Conservation (phyloP, 306 rosid species). For the Cercis canadensis region DNA sequence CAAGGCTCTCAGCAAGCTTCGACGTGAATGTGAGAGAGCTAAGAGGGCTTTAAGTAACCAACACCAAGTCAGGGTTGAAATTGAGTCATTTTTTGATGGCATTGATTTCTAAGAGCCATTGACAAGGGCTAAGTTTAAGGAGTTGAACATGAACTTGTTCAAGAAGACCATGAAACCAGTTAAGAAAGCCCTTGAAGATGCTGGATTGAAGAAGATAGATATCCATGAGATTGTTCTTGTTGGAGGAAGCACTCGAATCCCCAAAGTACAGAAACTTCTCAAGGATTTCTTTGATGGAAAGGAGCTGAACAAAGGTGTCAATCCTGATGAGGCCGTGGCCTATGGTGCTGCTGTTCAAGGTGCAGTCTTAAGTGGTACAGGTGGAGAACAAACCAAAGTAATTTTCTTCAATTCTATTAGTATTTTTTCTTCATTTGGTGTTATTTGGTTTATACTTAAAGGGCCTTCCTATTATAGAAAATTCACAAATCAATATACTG, state of each 20-base stretch:
- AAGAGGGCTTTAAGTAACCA: slow-evolving; percentile 52
- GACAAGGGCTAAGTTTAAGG: slow-evolving; percentile 52
- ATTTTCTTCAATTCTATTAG: no score
- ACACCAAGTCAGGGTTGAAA: slow-evolving; percentile 51
- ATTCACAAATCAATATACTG: neutral
- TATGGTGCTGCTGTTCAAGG: slow-evolving; percentile 55
- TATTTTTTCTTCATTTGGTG: no score
- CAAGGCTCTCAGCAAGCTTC: slow-evolving; percentile 49
- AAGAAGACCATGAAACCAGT: slow-evolving; percentile 52
- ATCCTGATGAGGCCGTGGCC: slow-evolving; percentile 57
- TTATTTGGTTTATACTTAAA: no score
- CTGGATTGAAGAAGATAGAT: slow-evolving; percentile 42
- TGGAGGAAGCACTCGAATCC: slow-evolving; percentile 53
- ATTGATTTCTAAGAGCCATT: slow-evolving; percentile 47
- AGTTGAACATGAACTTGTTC: slow-evolving; percentile 49
- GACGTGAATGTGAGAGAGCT: slow-evolving; percentile 50
- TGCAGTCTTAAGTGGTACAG: slow-evolving; percentile 43
- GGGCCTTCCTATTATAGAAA: no score
- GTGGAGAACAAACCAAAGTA: slow-evolving; percentile 33
- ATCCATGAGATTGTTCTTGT: slow-evolving; percentile 48
- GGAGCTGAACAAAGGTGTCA: slow-evolving; percentile 49
- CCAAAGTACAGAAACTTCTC: slow-evolving; percentile 47
- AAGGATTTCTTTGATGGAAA: slow-evolving; percentile 50
- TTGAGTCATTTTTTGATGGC: slow-evolving; percentile 47
- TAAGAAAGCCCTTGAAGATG: slow-evolving; percentile 43